Conservation (phyloP, 2,329 filamentous ascomycete genomes). For the Aspergillus flavus region DNA sequence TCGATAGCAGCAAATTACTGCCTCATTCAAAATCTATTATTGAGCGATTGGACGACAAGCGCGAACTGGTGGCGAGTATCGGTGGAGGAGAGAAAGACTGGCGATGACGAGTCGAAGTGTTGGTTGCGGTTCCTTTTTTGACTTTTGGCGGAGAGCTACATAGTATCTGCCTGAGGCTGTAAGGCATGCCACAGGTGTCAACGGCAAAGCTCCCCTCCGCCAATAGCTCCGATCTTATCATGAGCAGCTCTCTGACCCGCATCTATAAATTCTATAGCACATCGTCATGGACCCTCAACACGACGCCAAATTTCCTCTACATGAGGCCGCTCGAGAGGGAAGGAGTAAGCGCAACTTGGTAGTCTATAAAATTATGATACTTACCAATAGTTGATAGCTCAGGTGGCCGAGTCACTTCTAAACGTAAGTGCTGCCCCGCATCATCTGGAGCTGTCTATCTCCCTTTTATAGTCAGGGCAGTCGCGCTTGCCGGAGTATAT, state of each 20-base stretch:
- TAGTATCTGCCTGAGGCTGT: constrained; percentile 24
- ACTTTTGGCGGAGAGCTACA: constrained; percentile 18
- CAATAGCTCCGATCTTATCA: constrained; percentile 28
- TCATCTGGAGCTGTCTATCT: constrained; percentile 5
- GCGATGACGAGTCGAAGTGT: constrained; percentile 3
- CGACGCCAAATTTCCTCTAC: constrained; percentile 74
- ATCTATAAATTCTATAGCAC: constrained; percentile 5
- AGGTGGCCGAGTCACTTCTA: constrained; percentile 73
- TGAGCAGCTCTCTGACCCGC: constrained; percentile 6
- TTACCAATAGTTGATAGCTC: constrained; percentile 52
- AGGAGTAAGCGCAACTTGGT: constrained; percentile 60
- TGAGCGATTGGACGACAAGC: background rate
- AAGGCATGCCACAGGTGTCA: constrained; percentile 17
- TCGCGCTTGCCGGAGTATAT: background rate
- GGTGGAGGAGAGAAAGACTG: background rate
- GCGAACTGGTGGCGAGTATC: background rate
- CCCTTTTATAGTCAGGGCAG: background rate
- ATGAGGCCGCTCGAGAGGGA: constrained; percentile 83
- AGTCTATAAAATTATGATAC: constrained; percentile 12
- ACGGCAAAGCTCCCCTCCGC: constrained; percentile 6
- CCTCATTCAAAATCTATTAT: background rate
- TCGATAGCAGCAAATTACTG: background rate
- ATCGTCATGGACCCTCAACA: constrained; percentile 46
- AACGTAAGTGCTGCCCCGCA: constrained; percentile 55
- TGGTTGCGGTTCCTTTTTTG: constrained; percentile 14